phyloP scores from a whole-genome alignment of 164 flowering plant species.

The Aristolochia californica region DNA sequence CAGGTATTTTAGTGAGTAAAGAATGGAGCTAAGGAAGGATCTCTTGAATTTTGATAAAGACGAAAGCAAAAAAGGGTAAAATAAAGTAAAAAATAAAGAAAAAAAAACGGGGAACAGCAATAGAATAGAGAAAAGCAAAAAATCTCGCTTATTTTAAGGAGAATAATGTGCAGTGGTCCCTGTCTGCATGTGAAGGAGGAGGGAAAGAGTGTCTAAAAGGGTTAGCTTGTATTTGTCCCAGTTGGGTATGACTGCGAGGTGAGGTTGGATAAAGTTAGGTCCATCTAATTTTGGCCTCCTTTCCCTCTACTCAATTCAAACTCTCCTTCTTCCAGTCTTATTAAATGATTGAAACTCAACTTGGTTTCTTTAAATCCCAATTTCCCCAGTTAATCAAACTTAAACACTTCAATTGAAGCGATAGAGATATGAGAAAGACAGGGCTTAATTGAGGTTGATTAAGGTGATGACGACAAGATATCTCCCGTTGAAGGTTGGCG shows the following conservation, averaged over 20 bases:
- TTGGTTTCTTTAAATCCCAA: too few relatives aligned
- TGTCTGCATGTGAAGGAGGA: neutral
- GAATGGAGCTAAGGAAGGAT: too few relatives aligned
- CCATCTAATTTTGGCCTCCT: constrained; percentile 22
- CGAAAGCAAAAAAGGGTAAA: constrained; percentile 8
- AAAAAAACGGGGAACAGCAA: neutral
- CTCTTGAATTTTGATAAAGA: constrained; percentile 9
- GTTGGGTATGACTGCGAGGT: constrained; percentile 26
- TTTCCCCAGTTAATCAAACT: too few relatives aligned
- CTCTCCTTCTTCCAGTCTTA: too few relatives aligned
- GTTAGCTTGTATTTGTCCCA: constrained; percentile 7
- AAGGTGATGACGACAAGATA: too few relatives aligned
- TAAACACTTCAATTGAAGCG: neutral
- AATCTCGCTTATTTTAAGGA: neutral
- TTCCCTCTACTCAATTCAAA: neutral
- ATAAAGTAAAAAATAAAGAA: neutral
- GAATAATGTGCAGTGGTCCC: constrained; percentile 5
- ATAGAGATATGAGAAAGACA: too few relatives aligned
- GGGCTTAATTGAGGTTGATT: too few relatives aligned
- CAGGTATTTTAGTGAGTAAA: too few relatives aligned
- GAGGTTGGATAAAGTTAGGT: constrained; percentile 25
- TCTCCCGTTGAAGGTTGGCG: too few relatives aligned
- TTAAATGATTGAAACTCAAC: too few relatives aligned
- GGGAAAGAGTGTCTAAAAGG: constrained; percentile 8
- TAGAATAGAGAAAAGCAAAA: neutral